Conservation (phyloP, 805 yeast species). For the Komagataella pastoris region DNA sequence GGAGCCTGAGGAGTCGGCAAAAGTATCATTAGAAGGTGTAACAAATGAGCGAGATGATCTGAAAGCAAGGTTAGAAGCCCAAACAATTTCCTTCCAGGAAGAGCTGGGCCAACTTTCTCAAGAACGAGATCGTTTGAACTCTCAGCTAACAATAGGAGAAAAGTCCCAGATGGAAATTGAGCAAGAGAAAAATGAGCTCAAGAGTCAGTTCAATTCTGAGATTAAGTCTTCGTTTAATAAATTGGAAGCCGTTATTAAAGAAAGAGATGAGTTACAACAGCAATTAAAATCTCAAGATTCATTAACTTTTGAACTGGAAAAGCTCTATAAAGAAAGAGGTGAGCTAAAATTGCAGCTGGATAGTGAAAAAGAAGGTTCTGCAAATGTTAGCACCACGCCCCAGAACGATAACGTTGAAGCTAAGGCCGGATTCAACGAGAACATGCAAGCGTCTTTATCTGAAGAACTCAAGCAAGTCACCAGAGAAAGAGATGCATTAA, state of each 20-base stretch:
- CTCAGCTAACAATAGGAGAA: not conserved
- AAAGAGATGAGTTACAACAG: slow-evolving; percentile 2
- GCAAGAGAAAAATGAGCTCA: not conserved
- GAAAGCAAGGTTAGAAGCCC: not conserved
- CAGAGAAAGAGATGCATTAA: not conserved
- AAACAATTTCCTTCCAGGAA: not conserved
- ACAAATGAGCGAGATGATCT: not conserved
- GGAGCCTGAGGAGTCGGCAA: not conserved
- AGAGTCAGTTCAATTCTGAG: slow-evolving; percentile 4
- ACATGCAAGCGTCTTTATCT: not conserved
- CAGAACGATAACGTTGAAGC: not conserved
- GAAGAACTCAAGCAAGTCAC: not conserved
- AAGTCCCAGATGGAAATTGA: not conserved
- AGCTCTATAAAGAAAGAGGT: slow-evolving; percentile 9
- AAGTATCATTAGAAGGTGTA: not conserved
- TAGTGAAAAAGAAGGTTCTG: not conserved
- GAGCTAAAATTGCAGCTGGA: slow-evolving; percentile 6
- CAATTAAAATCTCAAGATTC: slow-evolving; percentile 1
- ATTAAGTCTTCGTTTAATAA: slow-evolving; percentile 3
- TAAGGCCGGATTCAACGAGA: slow-evolving; percentile 4
- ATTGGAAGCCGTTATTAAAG: slow-evolving; percentile 7
- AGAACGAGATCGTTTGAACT: not conserved
- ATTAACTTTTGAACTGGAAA: slow-evolving; percentile 6
- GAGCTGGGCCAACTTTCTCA: not conserved
- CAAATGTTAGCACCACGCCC: not conserved